Evolutionary conservation across 2,329 filamentous ascomycete genomes (phyloP), one percentile per base, ranked within the genome.

Genomic region (Pseudopyricularia cyperi): DNA sequence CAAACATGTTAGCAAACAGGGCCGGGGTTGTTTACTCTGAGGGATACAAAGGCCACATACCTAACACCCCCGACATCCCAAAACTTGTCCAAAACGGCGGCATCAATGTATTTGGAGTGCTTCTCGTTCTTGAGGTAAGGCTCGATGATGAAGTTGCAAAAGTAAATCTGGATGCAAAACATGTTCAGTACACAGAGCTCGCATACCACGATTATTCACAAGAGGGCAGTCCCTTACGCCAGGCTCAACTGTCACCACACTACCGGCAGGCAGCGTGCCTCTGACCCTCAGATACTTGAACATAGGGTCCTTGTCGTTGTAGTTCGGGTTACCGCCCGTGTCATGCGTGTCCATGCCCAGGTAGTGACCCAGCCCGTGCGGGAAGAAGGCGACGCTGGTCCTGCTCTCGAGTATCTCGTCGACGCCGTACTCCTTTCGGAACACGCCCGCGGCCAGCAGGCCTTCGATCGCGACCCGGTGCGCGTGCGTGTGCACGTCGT

Each of bases 291-390:
- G 71, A 63, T 96, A 97, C 51, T 81, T 77, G 69, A 96, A 97
- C 76, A 96, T 80, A 34, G 79, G 72, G 64, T 98, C 90, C 54
- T 77, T 71, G 63, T 98, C 93, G 8, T 73, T 73, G 60, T 87
- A 88, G 66, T 90, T 85, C 34, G 86, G 74, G 64, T 89, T 82
- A 22, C 87, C 87, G 55, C 85, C 86, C 0, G 82, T 86, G 62
- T 96, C 90, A 65, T 96, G 90, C 2, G 89, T 94, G 64, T 96
- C 90, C 76, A 96, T 84, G 56, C 90, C 90, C 9, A 96, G 72
- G 64, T 95, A 91, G 67, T 96, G 90, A 0, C 90, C 90, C 1
- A 96, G 71, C 0, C 90, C 90, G 64, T 96, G 90, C 1, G 90
- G 90, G 62, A 95, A 87, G 71, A 96, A 96, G 2, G 89, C 90